These are phyloP conservation scores for Ophiorrhiza pumila DNA, from an alignment of 257 asterid species.

Conservation along the genomic window DNA sequence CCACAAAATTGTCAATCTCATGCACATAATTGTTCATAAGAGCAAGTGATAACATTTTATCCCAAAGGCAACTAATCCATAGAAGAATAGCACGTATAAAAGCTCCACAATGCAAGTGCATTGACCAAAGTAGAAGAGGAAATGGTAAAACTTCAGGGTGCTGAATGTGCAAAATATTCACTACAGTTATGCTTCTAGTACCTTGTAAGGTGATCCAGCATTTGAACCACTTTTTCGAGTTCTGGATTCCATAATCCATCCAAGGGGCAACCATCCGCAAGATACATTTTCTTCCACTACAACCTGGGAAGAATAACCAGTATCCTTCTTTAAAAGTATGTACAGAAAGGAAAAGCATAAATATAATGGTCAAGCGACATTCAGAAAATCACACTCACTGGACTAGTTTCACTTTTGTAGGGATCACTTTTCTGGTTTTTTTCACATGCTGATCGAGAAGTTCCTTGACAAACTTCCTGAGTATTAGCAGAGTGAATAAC, in stretches of 20 bases:
- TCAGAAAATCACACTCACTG: conserved; percentile 25
- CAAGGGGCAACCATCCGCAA: conserved; percentile 56
- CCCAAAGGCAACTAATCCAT: neutral
- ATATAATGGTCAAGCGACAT: conserved; percentile 5
- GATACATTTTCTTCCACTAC: conserved; percentile 22
- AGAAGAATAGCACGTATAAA: neutral
- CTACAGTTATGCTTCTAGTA: conserved; percentile 4
- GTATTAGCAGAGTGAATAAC: conserved; percentile 27
- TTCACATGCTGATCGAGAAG: conserved; percentile 23
- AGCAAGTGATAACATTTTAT: neutral
- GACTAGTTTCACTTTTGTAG: conserved; percentile 28
- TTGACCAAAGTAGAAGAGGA: neutral
- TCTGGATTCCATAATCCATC: conserved; percentile 53
- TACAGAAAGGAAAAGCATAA: neutral
- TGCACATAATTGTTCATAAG: neutral
- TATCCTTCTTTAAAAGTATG: neutral
- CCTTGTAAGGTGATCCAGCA: conserved; percentile 53
- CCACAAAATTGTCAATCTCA: neutral
- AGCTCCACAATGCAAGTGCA: neutral
- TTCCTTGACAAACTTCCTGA: conserved; percentile 20
- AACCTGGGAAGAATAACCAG: conserved; percentile 24
- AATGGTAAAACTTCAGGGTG: neutral
- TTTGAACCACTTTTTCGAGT: conserved; percentile 25
- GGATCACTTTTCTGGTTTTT: conserved; percentile 16
- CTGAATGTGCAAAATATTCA: conserved; percentile 3